Base-by-base conservation (phyloP, 75 land plant species). In the Adiantum capillusveneris region DNA sequence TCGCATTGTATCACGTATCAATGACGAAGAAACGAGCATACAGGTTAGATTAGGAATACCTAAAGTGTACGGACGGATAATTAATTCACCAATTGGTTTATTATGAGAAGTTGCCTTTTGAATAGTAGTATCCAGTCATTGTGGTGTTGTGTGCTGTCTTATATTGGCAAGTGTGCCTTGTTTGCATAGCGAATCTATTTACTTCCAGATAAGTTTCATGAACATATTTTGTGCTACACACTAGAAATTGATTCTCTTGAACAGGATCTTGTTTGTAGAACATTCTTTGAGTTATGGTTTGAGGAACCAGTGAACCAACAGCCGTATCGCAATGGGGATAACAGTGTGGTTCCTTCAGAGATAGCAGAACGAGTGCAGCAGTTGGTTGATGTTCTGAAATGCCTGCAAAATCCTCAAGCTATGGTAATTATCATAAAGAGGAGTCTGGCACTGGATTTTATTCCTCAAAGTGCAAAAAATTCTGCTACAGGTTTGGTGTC, bases 201-300 rank as follows among this genome's bases (percentile, higher is more conserved):
- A n/a, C n/a, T n/a, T n/a, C n/a, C n/a, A n/a, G n/a, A n/a, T n/a
- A n/a, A n/a, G n/a, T n/a, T n/a, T n/a, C n/a, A n/a, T n/a, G n/a
- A n/a, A n/a, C n/a, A n/a, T n/a, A n/a, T n/a, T n/a, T n/a, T n/a
- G n/a, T n/a, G n/a, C n/a, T n/a, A n/a, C n/a, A n/a, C n/a, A n/a
- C n/a, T n/a, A n/a, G n/a, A n/a, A n/a, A n/a, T n/a, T 46, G 5
- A 22, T 53, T 55, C 20, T 14, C 66, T 18, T 63, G 30, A 61
- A 56, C 77, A 95, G 99, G 99, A 95, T 64, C 87, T 95, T 62
- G 99, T 95, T 0, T 93, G 92, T 69, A 90, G 84, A 68, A 95
- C 99, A 44, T 90, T 95, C 59, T 95, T 84, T 80, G 99, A 95
- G 62, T 68, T 95, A 30, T 95, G 99, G 99, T 95, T 95, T 79